These are phyloP conservation scores for Ustulina deusta DNA, from an alignment of 2,329 filamentous ascomycete species.

Conservation along the genomic window DNA sequence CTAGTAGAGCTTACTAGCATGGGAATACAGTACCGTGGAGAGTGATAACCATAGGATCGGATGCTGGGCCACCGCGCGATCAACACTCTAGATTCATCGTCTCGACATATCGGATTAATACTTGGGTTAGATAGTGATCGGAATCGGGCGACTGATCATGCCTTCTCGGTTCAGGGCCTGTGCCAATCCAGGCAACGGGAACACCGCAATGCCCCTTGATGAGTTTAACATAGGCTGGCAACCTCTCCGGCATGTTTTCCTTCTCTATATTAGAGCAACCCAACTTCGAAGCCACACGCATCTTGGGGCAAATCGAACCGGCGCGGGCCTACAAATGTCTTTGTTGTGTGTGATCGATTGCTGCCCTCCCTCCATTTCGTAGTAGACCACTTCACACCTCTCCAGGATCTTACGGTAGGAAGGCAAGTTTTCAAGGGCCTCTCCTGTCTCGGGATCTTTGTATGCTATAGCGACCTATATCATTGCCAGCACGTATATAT, in stretches of 20 bases:
- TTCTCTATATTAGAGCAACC: constrained; percentile 6
- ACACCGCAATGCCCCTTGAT: constrained; percentile 41
- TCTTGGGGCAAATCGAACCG: neutral
- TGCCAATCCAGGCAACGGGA: constrained; percentile 37
- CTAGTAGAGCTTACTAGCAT: neutral
- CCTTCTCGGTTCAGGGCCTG: constrained; percentile 24
- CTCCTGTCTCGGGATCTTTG: constrained; percentile 58
- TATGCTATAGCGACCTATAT: constrained; percentile 74
- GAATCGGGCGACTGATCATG: constrained; percentile 23
- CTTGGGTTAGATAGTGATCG: neutral
- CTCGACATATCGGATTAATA: neutral
- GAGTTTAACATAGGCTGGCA: constrained; percentile 71
- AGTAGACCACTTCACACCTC: constrained; percentile 69
- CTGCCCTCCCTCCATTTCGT: constrained; percentile 77
- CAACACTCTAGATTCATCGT: neutral
- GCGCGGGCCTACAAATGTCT: constrained; percentile 60
- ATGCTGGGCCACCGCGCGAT: neutral
- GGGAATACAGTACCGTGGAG: neutral
- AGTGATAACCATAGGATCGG: neutral
- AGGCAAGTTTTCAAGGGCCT: constrained; percentile 70
- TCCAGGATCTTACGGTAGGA: constrained; percentile 65
- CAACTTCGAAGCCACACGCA: neutral
- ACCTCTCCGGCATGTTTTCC: constrained; percentile 71
- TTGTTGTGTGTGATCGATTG: constrained; percentile 69
- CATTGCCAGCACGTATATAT: neutral